phyloP scores from a whole-genome alignment of 78 protist genomes.

The Guillardia theta region DNA sequence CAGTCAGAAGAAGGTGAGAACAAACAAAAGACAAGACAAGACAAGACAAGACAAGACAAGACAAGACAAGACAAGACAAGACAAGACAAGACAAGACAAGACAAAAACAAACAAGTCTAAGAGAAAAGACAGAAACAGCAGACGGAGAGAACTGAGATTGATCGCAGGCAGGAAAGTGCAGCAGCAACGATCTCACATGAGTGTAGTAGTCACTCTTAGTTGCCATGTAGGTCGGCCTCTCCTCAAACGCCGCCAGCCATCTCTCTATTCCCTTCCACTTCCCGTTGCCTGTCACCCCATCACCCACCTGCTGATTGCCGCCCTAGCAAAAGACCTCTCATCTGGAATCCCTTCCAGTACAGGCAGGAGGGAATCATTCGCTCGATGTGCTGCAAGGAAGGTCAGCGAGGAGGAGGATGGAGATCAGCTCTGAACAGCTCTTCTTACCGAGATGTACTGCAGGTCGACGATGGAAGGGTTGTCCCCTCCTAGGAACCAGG shows the following conservation, averaged over 20 bases:
- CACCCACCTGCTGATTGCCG: neutral
- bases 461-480: conserved; percentile 48
- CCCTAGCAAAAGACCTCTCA: neutral
- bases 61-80: too few relatives aligned
- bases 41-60: too few relatives aligned
- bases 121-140: too few relatives aligned
- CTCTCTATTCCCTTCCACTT: neutral
- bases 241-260: conserved; percentile 53
- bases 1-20: too few relatives aligned
- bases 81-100: too few relatives aligned
- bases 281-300: neutral
- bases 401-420: neutral
- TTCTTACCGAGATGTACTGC: conserved; percentile 39
- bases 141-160: too few relatives aligned
- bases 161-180: too few relatives aligned
- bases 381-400: conserved; percentile 34
- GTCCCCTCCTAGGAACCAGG: conserved; percentile 56
- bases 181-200: too few relatives aligned
- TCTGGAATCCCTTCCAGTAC: neutral
- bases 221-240: neutral
- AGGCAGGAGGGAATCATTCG: conserved; percentile 16
- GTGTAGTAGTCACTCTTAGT: conserved; percentile 57
- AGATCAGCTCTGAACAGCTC: neutral
- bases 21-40: too few relatives aligned
- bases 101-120: too few relatives aligned